Conservation (phyloP, 164 flowering plant species). For the Litsea cubeba region DNA sequence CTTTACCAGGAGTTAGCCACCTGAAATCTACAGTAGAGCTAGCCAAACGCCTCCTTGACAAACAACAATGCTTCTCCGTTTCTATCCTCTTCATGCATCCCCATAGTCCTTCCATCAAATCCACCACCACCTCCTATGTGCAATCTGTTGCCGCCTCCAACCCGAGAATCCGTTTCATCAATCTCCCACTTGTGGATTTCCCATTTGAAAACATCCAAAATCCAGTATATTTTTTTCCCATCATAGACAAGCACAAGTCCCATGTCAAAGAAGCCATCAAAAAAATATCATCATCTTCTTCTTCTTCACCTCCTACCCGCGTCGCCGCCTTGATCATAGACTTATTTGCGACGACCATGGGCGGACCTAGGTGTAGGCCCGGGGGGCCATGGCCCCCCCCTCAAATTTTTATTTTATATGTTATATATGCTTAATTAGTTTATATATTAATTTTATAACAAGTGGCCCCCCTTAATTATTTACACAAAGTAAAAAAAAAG, state of each 20-base stretch:
- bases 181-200: background rate
- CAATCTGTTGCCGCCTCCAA: constrained; percentile 2
- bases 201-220: background rate
- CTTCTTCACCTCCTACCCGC: background rate
- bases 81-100: constrained; percentile 4
- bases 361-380: no score
- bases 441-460: no score
- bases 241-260: constrained; percentile 1
- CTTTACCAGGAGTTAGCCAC: constrained; percentile 5
- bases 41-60: constrained; percentile 4
- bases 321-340: constrained; percentile 7
- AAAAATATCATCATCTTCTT: background rate
- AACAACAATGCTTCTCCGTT: constrained; percentile 5
- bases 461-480: no score
- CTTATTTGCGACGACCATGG: background rate
- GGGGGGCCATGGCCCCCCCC: no score
- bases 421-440: no score
- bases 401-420: no score
- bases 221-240: background rate
- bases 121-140: background rate
- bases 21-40: constrained; percentile 3
- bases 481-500: no score
- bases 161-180: constrained; percentile 2
- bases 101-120: background rate
- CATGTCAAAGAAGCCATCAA: constrained; percentile 1